Percentiles rank a stretch among this genome's conserved stretches.
Evolutionary conservation across 768 basidiomycete genomes (phyloP).

Genomic region (Candolleomyces efflorescens): DNA sequence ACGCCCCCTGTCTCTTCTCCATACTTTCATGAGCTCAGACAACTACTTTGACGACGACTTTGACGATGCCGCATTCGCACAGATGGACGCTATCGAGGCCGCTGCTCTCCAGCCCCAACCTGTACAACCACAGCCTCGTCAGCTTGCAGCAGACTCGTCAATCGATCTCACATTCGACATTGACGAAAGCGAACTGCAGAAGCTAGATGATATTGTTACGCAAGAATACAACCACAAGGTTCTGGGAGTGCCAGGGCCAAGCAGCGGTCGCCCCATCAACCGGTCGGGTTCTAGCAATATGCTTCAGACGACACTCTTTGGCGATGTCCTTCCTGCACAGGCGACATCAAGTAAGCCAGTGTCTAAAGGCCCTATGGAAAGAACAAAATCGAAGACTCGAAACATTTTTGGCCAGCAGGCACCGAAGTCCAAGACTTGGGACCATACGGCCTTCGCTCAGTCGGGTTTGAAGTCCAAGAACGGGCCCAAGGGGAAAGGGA

Average conservation of each 20-base stretch:
- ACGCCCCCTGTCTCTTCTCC: not conserved
- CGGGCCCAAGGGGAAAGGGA: constrained; percentile 43
- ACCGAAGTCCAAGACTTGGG: constrained; percentile 81
- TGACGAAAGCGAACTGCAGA: constrained; percentile 49
- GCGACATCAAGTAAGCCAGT: constrained; percentile 30
- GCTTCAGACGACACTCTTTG: constrained; percentile 63
- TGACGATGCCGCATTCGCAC: constrained; percentile 52
- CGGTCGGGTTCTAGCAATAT: constrained; percentile 33
- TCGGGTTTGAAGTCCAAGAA: constrained; percentile 60
- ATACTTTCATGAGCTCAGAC: constrained; percentile 63
- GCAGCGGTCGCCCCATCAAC: constrained; percentile 15
- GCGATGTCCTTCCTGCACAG: constrained; percentile 42
- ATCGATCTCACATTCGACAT: constrained; percentile 55
- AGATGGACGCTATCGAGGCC: constrained; percentile 72
- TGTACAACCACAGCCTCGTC: constrained; percentile 15
- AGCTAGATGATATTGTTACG: constrained; percentile 49
- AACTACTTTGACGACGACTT: constrained; percentile 64
- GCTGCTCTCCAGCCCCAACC: constrained; percentile 30
- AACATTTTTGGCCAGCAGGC: constrained; percentile 52
- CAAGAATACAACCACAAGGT: constrained; percentile 40
- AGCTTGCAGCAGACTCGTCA: constrained; percentile 32
- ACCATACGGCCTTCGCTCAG: constrained; percentile 84
- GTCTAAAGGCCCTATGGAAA: constrained; percentile 21
- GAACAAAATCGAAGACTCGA: constrained; percentile 38
- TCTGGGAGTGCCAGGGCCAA: constrained; percentile 40